These are phyloP conservation scores for Fusarium sp. DNA, from an alignment of 2,329 filamentous ascomycete species.

Conservation along the genomic window DNA sequence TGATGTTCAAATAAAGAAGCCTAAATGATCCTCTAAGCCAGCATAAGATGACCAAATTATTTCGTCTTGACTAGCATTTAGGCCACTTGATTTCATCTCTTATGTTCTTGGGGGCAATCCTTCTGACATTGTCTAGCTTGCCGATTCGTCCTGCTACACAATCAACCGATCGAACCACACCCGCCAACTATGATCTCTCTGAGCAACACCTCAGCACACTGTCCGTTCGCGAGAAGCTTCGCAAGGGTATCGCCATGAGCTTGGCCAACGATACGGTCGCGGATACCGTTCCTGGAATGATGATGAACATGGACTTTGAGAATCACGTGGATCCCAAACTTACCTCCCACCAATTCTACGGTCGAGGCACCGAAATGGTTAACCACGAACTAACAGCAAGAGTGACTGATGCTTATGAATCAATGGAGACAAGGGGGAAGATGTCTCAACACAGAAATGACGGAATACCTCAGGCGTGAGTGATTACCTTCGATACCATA, in stretches of 20 bases:
- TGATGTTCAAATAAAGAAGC: neutral
- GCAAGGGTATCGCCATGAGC: constrained; percentile 35
- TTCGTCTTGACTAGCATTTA: neutral
- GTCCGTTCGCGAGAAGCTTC: constrained; percentile 32
- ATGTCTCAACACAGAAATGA: constrained; percentile 9
- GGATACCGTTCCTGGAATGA: constrained; percentile 6
- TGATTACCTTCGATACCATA: neutral
- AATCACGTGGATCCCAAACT: constrained; percentile 14
- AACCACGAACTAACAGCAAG: constrained; percentile 5
- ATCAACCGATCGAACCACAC: neutral
- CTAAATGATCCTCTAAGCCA: neutral
- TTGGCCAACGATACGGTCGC: constrained; percentile 13
- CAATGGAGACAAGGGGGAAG: neutral
- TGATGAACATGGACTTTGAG: constrained; percentile 11
- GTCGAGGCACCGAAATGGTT: neutral
- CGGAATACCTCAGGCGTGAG: constrained; percentile 19
- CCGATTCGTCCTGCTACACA: neutral
- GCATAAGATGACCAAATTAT: neutral
- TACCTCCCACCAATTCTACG: neutral
- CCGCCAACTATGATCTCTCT: constrained; percentile 17
- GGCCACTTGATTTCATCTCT: neutral
- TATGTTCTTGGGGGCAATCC: neutral
- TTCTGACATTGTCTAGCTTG: neutral
- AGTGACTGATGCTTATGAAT: constrained; percentile 1
- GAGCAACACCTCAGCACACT: constrained; percentile 25